A percentile compares a stretch with the other conserved stretches of the same genome.
phyloP scores from a whole-genome alignment of 1,139 yeast genomes.

The Blastobotrys apis region DNA sequence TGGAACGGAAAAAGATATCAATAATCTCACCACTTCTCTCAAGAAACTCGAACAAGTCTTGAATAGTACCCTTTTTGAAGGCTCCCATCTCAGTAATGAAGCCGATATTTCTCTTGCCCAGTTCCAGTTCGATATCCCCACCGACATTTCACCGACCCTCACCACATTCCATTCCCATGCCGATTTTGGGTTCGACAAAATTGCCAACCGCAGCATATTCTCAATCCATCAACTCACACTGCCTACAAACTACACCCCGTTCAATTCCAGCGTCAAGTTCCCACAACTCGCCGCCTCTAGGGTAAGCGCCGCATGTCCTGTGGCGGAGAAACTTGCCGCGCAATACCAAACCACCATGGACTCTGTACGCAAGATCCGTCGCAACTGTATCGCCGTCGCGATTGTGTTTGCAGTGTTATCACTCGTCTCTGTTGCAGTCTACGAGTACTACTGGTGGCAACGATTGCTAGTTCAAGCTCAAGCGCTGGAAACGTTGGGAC shows the following conservation, averaged over 20 bases:
- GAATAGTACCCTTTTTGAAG: constrained; percentile 17
- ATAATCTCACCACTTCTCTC: constrained; percentile 17
- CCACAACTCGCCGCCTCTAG: background rate
- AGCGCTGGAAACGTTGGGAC: constrained; percentile 16
- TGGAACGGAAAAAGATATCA: constrained; percentile 14
- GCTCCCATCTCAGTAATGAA: constrained; percentile 16
- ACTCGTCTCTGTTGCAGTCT: constrained; percentile 11
- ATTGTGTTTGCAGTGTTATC: constrained; percentile 15
- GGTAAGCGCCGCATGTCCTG: constrained; percentile 9
- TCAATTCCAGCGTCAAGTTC: background rate
- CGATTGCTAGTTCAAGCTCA: constrained; percentile 15
- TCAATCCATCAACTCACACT: background rate
- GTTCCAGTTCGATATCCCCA: constrained; percentile 17
- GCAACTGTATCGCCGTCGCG: constrained; percentile 14
- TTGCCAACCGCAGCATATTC: constrained; percentile 3
- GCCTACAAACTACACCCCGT: constrained; percentile 1
- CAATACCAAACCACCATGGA: background rate
- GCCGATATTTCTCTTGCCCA: constrained; percentile 16
- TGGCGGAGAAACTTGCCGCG: background rate
- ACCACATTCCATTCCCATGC: background rate
- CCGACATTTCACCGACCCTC: constrained; percentile 1
- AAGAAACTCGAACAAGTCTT: constrained; percentile 18
- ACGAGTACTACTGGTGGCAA: constrained; percentile 20
- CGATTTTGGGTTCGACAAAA: constrained; percentile 4
- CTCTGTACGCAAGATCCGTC: background rate